Percentiles rank a stretch among this genome's conserved stretches.
Evolutionary conservation across 805 yeast species (phyloP).

Genomic region (Saturnispora hagleri): DNA sequence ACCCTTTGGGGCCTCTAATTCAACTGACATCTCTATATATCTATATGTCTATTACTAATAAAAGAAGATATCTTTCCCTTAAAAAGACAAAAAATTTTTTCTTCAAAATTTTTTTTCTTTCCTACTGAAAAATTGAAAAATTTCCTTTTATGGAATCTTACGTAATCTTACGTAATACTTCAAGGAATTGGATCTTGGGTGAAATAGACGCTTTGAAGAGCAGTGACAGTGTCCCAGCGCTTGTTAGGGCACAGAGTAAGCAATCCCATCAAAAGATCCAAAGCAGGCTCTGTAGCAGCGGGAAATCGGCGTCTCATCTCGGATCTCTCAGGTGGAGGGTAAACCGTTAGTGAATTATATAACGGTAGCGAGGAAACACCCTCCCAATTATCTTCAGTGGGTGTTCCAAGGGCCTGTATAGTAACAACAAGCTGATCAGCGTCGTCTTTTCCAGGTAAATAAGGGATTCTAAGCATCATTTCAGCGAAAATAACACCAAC

Average conservation of each 20-base stretch:
- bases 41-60: neutral
- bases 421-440: conserved; percentile 87
- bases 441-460: conserved; percentile 88
- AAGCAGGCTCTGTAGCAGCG: conserved; percentile 82
- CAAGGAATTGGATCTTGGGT: conserved; percentile 60
- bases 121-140: neutral
- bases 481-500: conserved; percentile 96
- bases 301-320: conserved; percentile 77
- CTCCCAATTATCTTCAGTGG: conserved; percentile 88
- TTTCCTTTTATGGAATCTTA: neutral
- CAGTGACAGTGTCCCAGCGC: conserved; percentile 55
- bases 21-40: neutral
- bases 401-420: conserved; percentile 91
- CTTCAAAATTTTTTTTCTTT: neutral
- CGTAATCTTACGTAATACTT: neutral
- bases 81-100: neutral
- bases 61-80: neutral
- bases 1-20: conserved; percentile 1
- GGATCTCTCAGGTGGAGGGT: conserved; percentile 74
- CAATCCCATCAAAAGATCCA: conserved; percentile 66
- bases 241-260: conserved; percentile 69
- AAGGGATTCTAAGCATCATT: conserved; percentile 88
- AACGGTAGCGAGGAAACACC: conserved; percentile 72
- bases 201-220: conserved; percentile 61
- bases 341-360: conserved; percentile 62